Evolutionary conservation across 1,284 basidiomycete species (phyloP), one percentile per base, ranked within the genome.

Genomic region (Vanrija sp.): DNA sequence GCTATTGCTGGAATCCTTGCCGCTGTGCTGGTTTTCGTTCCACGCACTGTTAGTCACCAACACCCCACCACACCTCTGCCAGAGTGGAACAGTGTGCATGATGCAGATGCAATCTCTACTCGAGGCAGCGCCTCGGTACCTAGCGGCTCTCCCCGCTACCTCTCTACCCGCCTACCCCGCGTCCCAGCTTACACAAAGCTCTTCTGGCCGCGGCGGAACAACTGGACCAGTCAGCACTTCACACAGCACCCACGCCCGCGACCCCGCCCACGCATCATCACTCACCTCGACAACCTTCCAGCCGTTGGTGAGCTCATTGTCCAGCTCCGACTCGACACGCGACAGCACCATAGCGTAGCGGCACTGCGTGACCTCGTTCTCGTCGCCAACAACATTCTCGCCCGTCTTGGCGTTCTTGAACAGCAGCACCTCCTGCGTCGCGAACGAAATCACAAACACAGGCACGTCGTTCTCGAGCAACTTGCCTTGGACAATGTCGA

Each of bases 271-370:
- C 21, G 21, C 21, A 23, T 2, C n/a, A 43, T 7, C 14, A 79
- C 84, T 57, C 70, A 93, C 89, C 85, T 98, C 94, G 42, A 98
- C 83, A 52, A 98, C 85, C 78, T 98, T 98, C 96, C 96, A 99
- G 10, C 96, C 96, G 48, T 91, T 91, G 0, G 96, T 98, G 50
- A 97, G 81, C 76, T 95, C 89, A 68, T 98, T 89, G 44, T 86
- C 85, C 52, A 95, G 78, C 69, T 95, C 90, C 64, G 86, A 86
- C 72, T 91, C 87, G 43, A 91, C 77, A 43, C 94, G 83, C 6
- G 93, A 97, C 58, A 99, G 77, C 3, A 94, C 94, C 51, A 92
- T 90, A 19, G 89, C 90, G 74, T 98, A 99, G 38, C 85, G 85
- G 70, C 92, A 96, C 68, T 93, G 87, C 75, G 97, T 92, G 28